phyloP scores from a whole-genome alignment of 202 grass and related monocot species.

The Panicum virgatum region DNA sequence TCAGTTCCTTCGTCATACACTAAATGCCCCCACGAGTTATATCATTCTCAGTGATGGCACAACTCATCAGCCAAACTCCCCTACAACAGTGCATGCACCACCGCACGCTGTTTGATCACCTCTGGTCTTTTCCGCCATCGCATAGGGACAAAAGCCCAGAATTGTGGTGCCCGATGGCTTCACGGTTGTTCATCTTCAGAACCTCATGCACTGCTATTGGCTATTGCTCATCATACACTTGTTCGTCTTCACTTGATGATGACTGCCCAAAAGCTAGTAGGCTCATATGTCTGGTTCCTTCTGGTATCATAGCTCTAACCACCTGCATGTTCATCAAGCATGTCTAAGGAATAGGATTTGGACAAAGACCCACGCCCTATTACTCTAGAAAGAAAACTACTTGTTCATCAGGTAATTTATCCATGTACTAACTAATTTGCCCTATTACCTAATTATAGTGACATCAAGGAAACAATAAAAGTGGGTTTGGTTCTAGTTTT shows the following conservation, averaged over 20 bases:
- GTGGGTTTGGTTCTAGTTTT: neutral
- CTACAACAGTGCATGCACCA: neutral
- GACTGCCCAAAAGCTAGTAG: constrained; percentile 77
- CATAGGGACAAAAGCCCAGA: neutral
- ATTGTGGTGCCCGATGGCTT: constrained; percentile 1
- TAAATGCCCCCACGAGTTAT: neutral
- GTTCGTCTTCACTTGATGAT: constrained; percentile 55
- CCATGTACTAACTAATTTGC: neutral
- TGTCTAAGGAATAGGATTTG: neutral
- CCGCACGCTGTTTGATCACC: neutral
- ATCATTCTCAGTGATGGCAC: constrained; percentile 4
- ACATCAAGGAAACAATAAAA: constrained; percentile 16
- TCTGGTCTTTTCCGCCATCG: neutral
- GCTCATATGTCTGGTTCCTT: constrained; percentile 76
- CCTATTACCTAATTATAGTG: neutral
- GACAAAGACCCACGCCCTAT: neutral
- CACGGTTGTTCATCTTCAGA: neutral
- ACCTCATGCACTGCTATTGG: constrained; percentile 1
- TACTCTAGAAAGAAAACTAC: neutral
- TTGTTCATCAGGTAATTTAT: neutral
- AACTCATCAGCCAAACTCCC: neutral
- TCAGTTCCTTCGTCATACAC: neutral
- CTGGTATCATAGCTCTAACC: constrained; percentile 77
- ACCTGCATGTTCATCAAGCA: constrained; percentile 42
- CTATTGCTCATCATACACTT: constrained; percentile 53